These are phyloP conservation scores for Micractinium conductrix DNA, from an alignment of 139 green algal genomes.

Conservation along the genomic window DNA sequence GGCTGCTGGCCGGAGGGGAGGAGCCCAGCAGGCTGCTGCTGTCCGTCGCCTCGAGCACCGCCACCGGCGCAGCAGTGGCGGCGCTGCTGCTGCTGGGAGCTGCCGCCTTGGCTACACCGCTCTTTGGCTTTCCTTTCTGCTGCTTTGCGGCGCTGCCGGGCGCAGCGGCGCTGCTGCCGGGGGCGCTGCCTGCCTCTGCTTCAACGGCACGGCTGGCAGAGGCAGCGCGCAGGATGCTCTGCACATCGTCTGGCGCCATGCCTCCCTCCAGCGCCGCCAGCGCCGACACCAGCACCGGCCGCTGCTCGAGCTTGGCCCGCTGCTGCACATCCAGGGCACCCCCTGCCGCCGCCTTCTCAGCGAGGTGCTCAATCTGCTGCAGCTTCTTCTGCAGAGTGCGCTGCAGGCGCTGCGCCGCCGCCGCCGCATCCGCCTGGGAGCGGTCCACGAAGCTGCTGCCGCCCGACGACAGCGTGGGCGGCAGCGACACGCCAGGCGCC, in stretches of 20 bases:
- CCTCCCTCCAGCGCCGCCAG: slow-evolving; percentile 57
- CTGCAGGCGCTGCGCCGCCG: slow-evolving; percentile 47
- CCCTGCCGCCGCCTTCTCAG: slow-evolving; percentile 31
- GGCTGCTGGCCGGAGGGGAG: slow-evolving; percentile 3
- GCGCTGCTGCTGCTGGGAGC: not conserved
- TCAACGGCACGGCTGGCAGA: not conserved
- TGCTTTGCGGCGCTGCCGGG: not conserved
- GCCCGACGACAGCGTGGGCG: not conserved
- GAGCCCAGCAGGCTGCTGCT: not conserved
- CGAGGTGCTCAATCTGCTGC: slow-evolving; percentile 76
- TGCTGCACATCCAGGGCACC: slow-evolving; percentile 80
- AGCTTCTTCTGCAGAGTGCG: slow-evolving; percentile 84
- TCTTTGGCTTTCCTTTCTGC: not conserved
- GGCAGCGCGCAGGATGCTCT: slow-evolving; percentile 4
- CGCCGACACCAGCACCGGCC: slow-evolving; percentile 55
- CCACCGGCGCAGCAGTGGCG: not conserved
- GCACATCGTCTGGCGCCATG: slow-evolving; percentile 46
- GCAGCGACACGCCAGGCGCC: not conserved
- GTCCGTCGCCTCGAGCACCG: not conserved
- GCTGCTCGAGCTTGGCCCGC: slow-evolving; percentile 69
- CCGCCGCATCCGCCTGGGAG: slow-evolving; percentile 10
- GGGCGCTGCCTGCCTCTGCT: not conserved
- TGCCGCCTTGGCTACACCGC: not conserved
- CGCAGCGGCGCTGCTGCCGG: not conserved
- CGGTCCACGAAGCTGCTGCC: slow-evolving; percentile 40